Evolutionary conservation across 2,329 filamentous ascomycete species (phyloP).

Genomic region (Sclerotinia sclerotiorum): DNA sequence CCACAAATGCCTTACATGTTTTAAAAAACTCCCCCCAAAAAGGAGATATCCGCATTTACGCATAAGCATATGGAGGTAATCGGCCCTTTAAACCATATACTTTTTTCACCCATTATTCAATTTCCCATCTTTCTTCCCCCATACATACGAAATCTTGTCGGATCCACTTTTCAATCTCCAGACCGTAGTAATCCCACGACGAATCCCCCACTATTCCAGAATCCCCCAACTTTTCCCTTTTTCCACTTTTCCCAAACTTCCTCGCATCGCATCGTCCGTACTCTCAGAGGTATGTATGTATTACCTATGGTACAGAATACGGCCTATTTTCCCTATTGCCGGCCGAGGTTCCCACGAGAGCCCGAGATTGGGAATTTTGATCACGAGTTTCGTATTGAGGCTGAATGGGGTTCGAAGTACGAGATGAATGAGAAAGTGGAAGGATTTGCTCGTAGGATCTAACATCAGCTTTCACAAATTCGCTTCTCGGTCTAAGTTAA

Average conservation of each 20-base stretch:
- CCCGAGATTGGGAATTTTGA: background rate
- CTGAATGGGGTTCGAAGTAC: background rate
- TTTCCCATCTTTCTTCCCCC: background rate
- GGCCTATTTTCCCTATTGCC: background rate
- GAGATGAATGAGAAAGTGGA: background rate
- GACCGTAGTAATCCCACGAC: background rate
- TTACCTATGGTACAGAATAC: too few relatives aligned
- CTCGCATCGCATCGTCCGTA: background rate
- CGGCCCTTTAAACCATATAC: background rate
- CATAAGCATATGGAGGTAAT: conserved; percentile 15
- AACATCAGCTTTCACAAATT: background rate
- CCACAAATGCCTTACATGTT: background rate
- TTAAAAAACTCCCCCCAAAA: background rate
- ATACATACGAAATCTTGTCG: background rate
- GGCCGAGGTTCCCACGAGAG: background rate
- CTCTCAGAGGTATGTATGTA: too few relatives aligned
- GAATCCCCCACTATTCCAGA: background rate
- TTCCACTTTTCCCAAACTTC: background rate
- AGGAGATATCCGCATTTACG: conserved; percentile 8
- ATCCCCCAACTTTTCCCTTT: conserved; percentile 2
- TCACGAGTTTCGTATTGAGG: background rate
- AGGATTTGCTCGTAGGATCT: background rate
- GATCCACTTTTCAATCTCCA: conserved; percentile 14
- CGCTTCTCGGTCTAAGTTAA: too few relatives aligned
- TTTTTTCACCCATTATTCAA: background rate